Percentiles rank a stretch among this genome's conserved stretches.
Evolutionary conservation across 306 rosid species (phyloP).

Genomic region (Quercus variabilis): DNA sequence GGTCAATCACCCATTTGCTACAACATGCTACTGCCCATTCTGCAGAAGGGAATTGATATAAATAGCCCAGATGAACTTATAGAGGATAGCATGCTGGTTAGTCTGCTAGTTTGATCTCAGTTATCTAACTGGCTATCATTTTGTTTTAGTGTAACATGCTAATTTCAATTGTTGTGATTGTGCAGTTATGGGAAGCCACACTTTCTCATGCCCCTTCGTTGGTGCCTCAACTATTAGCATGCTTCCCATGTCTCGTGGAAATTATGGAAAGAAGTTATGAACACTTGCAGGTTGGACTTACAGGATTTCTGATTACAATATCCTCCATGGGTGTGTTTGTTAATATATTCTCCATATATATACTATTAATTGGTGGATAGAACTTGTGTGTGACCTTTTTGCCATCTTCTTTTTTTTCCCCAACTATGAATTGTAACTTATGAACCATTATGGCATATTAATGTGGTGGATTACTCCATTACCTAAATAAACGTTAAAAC

Average conservation of each 20-base stretch:
- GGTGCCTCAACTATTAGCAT: constrained; percentile 78
- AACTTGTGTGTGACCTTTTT: background rate
- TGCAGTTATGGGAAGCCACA: constrained; percentile 98
- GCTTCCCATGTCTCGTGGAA: constrained; percentile 72
- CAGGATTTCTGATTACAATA: constrained; percentile 14
- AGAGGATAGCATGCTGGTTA: constrained; percentile 98
- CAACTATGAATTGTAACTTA: constrained; percentile 1
- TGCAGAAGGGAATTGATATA: constrained; percentile 79
- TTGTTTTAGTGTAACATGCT: constrained; percentile 17
- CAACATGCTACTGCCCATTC: constrained; percentile 72
- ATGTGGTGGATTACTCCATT: background rate
- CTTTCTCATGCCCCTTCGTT: constrained; percentile 91
- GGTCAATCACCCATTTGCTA: constrained; percentile 85
- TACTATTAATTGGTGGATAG: background rate
- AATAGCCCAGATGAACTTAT: constrained; percentile 87
- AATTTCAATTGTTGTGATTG: constrained; percentile 20
- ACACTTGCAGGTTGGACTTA: constrained; percentile 76
- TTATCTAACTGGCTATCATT: constrained; percentile 3
- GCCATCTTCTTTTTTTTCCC: background rate
- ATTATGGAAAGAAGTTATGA: constrained; percentile 91
- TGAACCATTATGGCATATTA: background rate
- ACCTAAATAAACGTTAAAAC: background rate
- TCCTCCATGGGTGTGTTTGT: background rate
- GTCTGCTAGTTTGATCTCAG: constrained; percentile 23
- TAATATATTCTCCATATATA: background rate